Evolutionary conservation across 2,329 filamentous ascomycete genomes (phyloP), one percentile per base, ranked within the genome.

Genomic region (Meredithiella fracta): DNA sequence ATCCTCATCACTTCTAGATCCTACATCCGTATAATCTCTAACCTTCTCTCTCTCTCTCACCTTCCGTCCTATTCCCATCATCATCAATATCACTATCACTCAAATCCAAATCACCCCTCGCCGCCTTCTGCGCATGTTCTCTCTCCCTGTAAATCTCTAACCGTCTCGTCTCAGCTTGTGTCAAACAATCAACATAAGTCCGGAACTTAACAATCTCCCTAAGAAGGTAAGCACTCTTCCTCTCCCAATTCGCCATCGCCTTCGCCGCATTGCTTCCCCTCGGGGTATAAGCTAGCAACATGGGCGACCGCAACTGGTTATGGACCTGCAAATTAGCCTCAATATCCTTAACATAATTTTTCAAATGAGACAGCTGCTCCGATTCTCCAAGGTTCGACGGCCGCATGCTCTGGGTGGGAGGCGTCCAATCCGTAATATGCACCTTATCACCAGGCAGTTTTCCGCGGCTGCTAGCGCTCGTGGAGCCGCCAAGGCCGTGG

Each of bases 201-300:
- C 85, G 77, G 70, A 95, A 97, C 69, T 97, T 97, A 68, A 97
- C 89, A 67, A 94, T 96, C 71, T 98, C 92, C 37, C 86, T 77
- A 11, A 97, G 75, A 42, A 98, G 72, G 66, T 97, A 95, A 29
- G 86, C 83, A 56, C 87, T 94, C 72, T 97, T 97, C 65, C 85
- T 82, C 72, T 98, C 90, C 91, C 92, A 98, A 68, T 98, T 98
- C 20, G 83, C 77, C 85, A 97, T 91, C 15, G 91, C 88, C 68
- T 85, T 90, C 60, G 73, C 73, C 15, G 83, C 79, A 64, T 97
- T 97, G 38, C 80, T 76, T 59, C 91, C 85, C 29, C 89, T 80
- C 2, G 88, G 85, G 14, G 87, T 89, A 66, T 94, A 97, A 7
- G 92, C 89, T 55, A 95, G 76, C 56, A 90, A 76, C 84, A 97